A percentile compares a stretch with the other conserved stretches of the same genome.
Evolutionary conservation across 345 rosid genomes (phyloP).

Genomic region (Eutrema yunnanense): DNA sequence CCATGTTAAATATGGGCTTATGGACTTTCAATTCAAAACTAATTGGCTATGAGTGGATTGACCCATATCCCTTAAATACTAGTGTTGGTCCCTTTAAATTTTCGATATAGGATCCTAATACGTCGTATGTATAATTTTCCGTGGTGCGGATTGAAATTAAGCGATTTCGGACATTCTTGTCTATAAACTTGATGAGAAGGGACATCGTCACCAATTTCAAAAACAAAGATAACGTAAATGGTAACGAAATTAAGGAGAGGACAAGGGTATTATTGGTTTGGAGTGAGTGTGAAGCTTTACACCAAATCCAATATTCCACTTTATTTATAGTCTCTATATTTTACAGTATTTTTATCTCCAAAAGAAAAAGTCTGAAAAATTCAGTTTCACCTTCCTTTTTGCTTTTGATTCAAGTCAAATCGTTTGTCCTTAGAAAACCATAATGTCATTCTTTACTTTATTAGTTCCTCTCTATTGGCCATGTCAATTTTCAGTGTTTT

Average conservation of each 20-base stretch:
- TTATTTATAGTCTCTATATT: neutral
- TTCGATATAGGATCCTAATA: too few relatives aligned
- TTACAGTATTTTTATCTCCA: neutral
- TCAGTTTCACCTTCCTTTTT: conserved; percentile 36
- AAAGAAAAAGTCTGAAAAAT: conserved; percentile 7
- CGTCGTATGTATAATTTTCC: too few relatives aligned
- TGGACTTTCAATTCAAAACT: too few relatives aligned
- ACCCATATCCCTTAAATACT: too few relatives aligned
- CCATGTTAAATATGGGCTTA: too few relatives aligned
- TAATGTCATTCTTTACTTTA: conserved; percentile 1
- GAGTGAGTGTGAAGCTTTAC: conserved; percentile 26
- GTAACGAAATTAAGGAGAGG: conserved; percentile 12
- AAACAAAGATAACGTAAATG: conserved; percentile 5
- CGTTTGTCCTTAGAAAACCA: neutral
- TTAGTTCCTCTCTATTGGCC: neutral
- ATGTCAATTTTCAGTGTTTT: neutral
- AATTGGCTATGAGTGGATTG: too few relatives aligned
- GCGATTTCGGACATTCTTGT: too few relatives aligned
- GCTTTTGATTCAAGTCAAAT: conserved; percentile 30
- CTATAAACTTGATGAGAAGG: too few relatives aligned
- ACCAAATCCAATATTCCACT: conserved; percentile 15
- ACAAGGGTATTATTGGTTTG: conserved; percentile 3
- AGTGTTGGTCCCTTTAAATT: too few relatives aligned
- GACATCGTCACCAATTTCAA: too few relatives aligned
- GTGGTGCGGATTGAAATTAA: too few relatives aligned